A percentile compares a stretch with the other conserved stretches of the same genome.
Conservation (phyloP, 352 stramenopile species). For the Phytophthora sansomeana region DNA sequence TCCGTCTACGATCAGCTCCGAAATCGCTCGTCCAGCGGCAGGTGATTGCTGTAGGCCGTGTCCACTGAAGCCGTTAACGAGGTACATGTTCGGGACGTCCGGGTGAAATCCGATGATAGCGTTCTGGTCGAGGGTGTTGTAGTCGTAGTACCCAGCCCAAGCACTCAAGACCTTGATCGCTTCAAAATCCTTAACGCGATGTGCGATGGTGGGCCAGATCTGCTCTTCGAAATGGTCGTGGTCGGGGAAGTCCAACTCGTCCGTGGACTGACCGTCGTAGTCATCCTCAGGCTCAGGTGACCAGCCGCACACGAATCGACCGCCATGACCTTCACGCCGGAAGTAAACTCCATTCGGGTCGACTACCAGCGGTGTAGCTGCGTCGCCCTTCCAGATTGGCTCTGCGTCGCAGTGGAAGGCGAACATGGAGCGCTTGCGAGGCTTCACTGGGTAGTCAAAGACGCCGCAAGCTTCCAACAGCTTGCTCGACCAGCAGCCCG, state of each 20-base stretch:
- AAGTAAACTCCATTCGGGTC: slow-evolving; percentile 86
- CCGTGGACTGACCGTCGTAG: slow-evolving; percentile 61
- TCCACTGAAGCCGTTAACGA: slow-evolving; percentile 88
- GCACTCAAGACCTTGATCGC: slow-evolving; percentile 80
- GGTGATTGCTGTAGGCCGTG: slow-evolving; percentile 85
- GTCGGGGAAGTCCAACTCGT: slow-evolving; percentile 77
- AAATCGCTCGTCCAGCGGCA: slow-evolving; percentile 75
- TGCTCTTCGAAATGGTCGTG: slow-evolving; percentile 78
- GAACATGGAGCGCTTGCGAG: slow-evolving; percentile 83
- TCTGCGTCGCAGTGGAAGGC: slow-evolving; percentile 80
- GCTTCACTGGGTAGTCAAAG: slow-evolving; percentile 80
- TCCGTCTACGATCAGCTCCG: slow-evolving; percentile 77
- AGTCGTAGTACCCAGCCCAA: slow-evolving; percentile 90
- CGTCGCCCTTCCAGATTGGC: slow-evolving; percentile 74
- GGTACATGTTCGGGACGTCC: slow-evolving; percentile 83
- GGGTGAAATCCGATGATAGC: slow-evolving; percentile 84
- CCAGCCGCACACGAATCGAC: slow-evolving; percentile 78
- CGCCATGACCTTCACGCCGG: slow-evolving; percentile 69
- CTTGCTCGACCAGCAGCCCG: slow-evolving; percentile 76
- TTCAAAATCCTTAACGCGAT: slow-evolving; percentile 80
- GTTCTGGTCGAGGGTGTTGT: slow-evolving; percentile 91
- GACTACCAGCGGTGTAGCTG: slow-evolving; percentile 75
- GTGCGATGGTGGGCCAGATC: slow-evolving; percentile 85
- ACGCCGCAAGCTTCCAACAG: slow-evolving; percentile 68
- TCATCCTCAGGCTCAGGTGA: slow-evolving; percentile 70